phyloP scores from a whole-genome alignment of 768 basidiomycete species.

The Nidula microcarpa region DNA sequence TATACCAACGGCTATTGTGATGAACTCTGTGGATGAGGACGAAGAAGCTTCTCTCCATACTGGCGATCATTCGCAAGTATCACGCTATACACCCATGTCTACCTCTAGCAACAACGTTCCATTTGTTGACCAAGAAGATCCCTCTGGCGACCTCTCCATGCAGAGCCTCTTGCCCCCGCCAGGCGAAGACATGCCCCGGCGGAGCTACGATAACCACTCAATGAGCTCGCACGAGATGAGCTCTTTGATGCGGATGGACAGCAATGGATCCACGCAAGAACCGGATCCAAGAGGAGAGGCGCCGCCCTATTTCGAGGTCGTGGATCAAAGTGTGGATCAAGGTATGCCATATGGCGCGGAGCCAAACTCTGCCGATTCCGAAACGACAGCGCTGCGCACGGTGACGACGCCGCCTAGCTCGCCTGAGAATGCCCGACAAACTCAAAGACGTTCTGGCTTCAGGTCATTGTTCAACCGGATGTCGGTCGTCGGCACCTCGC shows the following conservation, averaged over 20 bases:
- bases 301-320: slow-evolving; percentile 65
- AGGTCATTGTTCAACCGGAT: slow-evolving; percentile 40
- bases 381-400: slow-evolving; percentile 7
- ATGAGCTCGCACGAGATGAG: slow-evolving; percentile 23
- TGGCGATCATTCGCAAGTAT: slow-evolving; percentile 21
- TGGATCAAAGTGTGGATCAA: slow-evolving; percentile 13
- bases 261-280: slow-evolving; percentile 11
- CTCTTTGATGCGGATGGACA: slow-evolving; percentile 20
- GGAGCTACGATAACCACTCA: slow-evolving; percentile 22
- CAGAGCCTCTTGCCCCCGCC: slow-evolving; percentile 10
- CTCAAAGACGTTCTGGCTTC: slow-evolving; percentile 41
- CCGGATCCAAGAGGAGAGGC: slow-evolving; percentile 56
- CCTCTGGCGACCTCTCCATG: slow-evolving; percentile 16
- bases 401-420: slow-evolving; percentile 11
- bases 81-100: slow-evolving; percentile 34
- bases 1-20: slow-evolving; percentile 36
- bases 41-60: slow-evolving; percentile 22
- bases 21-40: slow-evolving; percentile 33
- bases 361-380: slow-evolving; percentile 1
- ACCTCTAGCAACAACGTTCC: slow-evolving; percentile 37
- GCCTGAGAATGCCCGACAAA: slow-evolving; percentile 7
- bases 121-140: slow-evolving; percentile 28
- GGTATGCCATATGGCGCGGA: slow-evolving; percentile 8
- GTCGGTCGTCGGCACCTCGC: slow-evolving; percentile 18
- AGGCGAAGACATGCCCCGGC: slow-evolving; percentile 16